Conservation (phyloP, 306 rosid genomes). For the Trifolium fragiferum region DNA sequence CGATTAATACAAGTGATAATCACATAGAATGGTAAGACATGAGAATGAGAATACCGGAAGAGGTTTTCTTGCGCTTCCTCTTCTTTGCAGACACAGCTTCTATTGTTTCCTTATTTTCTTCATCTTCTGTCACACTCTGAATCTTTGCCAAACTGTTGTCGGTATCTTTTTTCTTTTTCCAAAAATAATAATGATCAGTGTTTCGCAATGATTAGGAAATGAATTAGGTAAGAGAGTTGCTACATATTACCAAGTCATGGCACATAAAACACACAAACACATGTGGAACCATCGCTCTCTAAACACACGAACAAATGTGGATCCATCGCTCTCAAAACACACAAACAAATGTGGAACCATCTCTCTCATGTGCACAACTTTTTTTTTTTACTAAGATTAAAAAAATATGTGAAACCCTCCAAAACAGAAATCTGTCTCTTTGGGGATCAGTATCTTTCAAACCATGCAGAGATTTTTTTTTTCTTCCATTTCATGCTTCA, state of each 20-base stretch:
- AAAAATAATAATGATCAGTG: background rate
- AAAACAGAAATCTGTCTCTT: background rate
- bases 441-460: background rate
- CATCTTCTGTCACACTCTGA: conserved; percentile 44
- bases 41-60: conserved; percentile 52
- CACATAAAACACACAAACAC: background rate
- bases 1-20: background rate
- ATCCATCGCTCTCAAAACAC: background rate
- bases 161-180: conserved; percentile 49
- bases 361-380: background rate
- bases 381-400: background rate
- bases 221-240: background rate
- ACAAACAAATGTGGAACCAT: background rate
- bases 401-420: background rate
- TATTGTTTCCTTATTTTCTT: conserved; percentile 40
- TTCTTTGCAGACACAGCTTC: conserved; percentile 60
- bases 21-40: background rate
- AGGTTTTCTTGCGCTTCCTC: conserved; percentile 72
- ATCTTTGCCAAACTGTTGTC: conserved; percentile 51
- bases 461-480: background rate
- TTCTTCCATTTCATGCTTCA: background rate
- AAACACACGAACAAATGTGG: background rate
- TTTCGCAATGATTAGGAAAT: background rate
- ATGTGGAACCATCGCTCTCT: background rate
- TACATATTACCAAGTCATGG: background rate